Percentiles rank a stretch among this genome's conserved stretches.
Evolutionary conservation across 2,329 filamentous ascomycete species (phyloP).

Genomic region (Stromatinia cepivora): DNA sequence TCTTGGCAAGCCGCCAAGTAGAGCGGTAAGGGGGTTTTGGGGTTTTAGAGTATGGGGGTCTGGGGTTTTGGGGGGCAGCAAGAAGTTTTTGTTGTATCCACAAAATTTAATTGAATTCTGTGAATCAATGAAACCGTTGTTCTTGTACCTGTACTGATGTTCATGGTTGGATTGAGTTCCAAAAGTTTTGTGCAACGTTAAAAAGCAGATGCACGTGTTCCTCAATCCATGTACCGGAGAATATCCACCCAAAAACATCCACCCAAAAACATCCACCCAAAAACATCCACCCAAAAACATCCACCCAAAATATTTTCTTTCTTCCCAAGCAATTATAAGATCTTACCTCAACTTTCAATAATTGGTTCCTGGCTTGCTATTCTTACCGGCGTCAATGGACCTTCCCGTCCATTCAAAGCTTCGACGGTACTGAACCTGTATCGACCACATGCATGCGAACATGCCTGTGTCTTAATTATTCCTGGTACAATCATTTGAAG

Average conservation of each 20-base stretch:
- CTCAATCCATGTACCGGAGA: neutral
- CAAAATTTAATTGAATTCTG: neutral
- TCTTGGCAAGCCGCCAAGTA: constrained; percentile 12
- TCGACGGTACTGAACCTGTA: neutral
- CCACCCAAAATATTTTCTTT: neutral
- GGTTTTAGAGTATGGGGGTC: neutral
- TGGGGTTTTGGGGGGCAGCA: neutral
- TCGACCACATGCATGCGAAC: neutral
- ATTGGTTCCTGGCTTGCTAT: neutral
- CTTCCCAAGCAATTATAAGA: neutral
- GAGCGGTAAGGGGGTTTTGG: neutral
- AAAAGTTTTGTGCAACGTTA: neutral
- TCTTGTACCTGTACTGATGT: neutral
- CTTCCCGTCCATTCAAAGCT: too few relatives aligned
- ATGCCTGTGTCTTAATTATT: neutral
- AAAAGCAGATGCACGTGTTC: neutral
- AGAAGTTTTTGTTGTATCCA: neutral
- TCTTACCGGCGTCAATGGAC: neutral
- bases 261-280: neutral
- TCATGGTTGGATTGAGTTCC: neutral
- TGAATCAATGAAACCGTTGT: neutral
- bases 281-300: neutral
- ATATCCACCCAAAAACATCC: neutral
- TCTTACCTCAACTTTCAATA: neutral
- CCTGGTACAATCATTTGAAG: neutral